Conservation (phyloP, 129 eudicot genomes). For the Pittosporum tobira region DNA sequence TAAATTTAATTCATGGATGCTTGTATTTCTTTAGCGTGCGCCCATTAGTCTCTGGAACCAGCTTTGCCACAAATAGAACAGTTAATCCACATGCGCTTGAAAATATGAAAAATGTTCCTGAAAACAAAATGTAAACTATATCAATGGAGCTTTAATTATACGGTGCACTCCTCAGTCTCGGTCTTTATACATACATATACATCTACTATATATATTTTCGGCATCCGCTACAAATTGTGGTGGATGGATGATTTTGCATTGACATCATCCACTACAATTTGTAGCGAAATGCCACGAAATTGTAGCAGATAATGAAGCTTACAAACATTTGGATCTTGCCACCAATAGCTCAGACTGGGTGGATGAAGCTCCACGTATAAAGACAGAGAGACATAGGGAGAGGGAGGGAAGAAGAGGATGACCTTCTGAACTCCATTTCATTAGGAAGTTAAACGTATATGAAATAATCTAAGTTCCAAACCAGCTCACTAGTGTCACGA, state of each 20-base stretch:
- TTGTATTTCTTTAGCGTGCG: slow-evolving; percentile 51
- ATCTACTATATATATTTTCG: no score
- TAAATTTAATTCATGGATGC: slow-evolving; percentile 40
- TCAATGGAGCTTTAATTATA: no score
- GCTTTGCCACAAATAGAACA: slow-evolving; percentile 45
- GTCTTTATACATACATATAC: no score
- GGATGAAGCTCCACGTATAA: no score
- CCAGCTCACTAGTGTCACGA: slow-evolving; percentile 87
- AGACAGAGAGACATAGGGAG: slow-evolving; percentile 10
- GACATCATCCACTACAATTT: no score
- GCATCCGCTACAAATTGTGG: no score
- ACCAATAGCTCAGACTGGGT: no score
- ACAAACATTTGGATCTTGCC: no score
- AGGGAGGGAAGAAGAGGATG: slow-evolving; percentile 6
- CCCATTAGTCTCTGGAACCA: slow-evolving; percentile 64
- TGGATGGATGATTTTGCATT: no score
- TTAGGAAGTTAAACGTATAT: slow-evolving; percentile 60
- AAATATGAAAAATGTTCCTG: slow-evolving; percentile 79
- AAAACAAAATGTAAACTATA: not conserved
- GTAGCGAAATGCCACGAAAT: no score
- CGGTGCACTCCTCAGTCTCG: no score
- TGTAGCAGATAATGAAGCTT: no score
- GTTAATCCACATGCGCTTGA: slow-evolving; percentile 45
- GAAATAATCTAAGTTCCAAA: slow-evolving; percentile 81
- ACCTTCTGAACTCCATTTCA: slow-evolving; percentile 74